Evolutionary conservation across 2,329 filamentous ascomycete species (phyloP).

Genomic region (Colletotrichum liriopes): DNA sequence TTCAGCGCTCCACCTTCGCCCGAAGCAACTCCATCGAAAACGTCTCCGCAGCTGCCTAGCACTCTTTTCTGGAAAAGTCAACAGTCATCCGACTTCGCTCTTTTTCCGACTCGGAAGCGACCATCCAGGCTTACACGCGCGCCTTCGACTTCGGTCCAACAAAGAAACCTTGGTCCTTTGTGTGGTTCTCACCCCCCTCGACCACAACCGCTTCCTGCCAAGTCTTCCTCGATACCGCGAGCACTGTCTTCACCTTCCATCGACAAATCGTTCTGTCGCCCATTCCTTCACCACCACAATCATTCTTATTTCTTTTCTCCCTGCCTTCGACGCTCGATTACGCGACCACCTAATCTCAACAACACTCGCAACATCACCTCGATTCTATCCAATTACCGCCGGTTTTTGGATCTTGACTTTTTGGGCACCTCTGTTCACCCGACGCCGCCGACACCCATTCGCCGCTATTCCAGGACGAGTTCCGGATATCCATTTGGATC

Average conservation of each 20-base stretch:
- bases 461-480: constrained; percentile 25
- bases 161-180: constrained; percentile 34
- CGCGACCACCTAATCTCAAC: constrained; percentile 36
- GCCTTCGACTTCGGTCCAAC: constrained; percentile 20
- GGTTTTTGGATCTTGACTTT: constrained; percentile 48
- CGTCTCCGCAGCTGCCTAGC: constrained; percentile 10
- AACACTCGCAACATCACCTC: constrained; percentile 27
- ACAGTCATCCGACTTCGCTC: constrained; percentile 10
- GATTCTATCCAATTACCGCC: constrained; percentile 44
- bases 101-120: constrained; percentile 11
- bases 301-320: constrained; percentile 40
- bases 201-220: constrained; percentile 27
- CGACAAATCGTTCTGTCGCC: constrained; percentile 28
- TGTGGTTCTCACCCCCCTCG: constrained; percentile 26
- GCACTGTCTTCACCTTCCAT: constrained; percentile 31
- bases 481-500: constrained; percentile 32
- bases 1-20: constrained; percentile 30
- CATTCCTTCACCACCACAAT: constrained; percentile 34
- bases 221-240: constrained; percentile 6
- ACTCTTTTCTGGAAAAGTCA: constrained; percentile 15
- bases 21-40: constrained; percentile 4
- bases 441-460: constrained; percentile 28
- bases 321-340: constrained; percentile 40
- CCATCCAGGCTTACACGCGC: constrained; percentile 6
- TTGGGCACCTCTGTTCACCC: constrained; percentile 53